Evolutionary conservation across 768 basidiomycete genomes (phyloP).

Genomic region (Xerocomus potaroensis): DNA sequence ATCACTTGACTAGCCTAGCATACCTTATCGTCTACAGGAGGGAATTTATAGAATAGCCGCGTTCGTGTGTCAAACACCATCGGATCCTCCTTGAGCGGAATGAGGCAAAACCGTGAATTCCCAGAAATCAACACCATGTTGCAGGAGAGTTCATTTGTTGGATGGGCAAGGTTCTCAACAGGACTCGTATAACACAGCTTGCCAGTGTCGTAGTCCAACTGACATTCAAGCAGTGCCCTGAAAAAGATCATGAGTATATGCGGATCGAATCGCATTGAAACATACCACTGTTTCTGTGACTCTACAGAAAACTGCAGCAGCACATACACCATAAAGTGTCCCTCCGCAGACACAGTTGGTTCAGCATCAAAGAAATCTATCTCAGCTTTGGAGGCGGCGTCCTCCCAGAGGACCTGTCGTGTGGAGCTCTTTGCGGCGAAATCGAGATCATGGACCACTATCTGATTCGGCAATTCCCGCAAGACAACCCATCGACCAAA

Average conservation of each 20-base stretch:
- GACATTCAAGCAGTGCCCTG: slow-evolving; percentile 1
- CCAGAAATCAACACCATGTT: not conserved
- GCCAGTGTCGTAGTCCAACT: not conserved
- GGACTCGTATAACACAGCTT: not conserved
- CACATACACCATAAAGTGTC: not conserved
- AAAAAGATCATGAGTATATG: no score
- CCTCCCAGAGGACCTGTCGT: not conserved
- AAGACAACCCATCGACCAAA: slow-evolving; percentile 5
- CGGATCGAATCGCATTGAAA: no score
- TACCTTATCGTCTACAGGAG: not conserved
- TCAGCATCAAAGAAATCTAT: not conserved
- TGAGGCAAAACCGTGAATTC: not conserved
- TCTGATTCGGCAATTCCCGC: not conserved
- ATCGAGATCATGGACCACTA: not conserved
- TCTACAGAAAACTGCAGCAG: no score
- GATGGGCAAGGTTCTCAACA: no score
- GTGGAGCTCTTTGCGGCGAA: not conserved
- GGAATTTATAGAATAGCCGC: not conserved
- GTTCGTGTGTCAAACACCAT: slow-evolving; percentile 2
- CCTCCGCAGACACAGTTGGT: not conserved
- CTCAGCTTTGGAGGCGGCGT: fast-evolving
- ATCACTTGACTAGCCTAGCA: slow-evolving; percentile 12
- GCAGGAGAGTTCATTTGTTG: not conserved
- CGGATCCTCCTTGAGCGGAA: fast-evolving
- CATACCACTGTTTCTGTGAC: no score